phyloP scores from a whole-genome alignment of 2,329 filamentous ascomycete genomes.

The Ophiostoma sp. region DNA sequence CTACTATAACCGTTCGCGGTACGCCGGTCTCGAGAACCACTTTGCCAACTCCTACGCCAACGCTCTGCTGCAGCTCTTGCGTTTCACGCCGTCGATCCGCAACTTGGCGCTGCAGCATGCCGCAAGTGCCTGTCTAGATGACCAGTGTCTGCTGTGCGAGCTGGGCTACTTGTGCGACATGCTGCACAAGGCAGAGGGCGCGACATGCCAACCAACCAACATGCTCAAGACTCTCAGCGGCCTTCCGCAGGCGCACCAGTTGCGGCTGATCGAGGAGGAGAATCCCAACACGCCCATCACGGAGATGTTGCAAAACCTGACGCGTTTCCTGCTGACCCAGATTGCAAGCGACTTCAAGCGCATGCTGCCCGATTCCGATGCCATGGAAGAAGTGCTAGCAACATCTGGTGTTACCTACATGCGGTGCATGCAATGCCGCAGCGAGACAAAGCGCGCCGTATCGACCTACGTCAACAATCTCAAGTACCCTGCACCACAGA shows the following conservation, averaged over 20 bases:
- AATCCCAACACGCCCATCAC: conserved; percentile 67
- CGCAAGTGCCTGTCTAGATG: conserved; percentile 74
- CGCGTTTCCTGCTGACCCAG: conserved; percentile 77
- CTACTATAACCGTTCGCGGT: conserved; percentile 89
- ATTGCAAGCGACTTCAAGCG: conserved; percentile 71
- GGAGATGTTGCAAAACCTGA: conserved; percentile 78
- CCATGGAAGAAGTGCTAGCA: conserved; percentile 67
- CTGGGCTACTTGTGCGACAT: conserved; percentile 95
- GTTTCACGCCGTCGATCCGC: conserved; percentile 81
- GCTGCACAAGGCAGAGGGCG: conserved; percentile 90
- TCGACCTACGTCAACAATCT: conserved; percentile 81
- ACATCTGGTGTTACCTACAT: conserved; percentile 70
- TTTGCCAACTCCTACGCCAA: conserved; percentile 97
- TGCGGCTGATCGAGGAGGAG: conserved; percentile 82
- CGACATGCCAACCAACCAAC: conserved; percentile 95
- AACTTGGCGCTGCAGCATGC: conserved; percentile 87
- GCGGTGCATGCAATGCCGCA: conserved; percentile 78
- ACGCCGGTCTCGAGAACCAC: conserved; percentile 90
- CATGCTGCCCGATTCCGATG: conserved; percentile 55
- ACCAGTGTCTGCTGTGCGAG: conserved; percentile 85
- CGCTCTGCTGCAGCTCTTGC: conserved; percentile 80
- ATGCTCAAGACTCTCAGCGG: conserved; percentile 83
- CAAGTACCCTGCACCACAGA: conserved; percentile 60
- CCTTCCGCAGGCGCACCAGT: conserved; percentile 68
- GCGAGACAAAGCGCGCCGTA: conserved; percentile 75